Percentiles rank a stretch among this genome's conserved stretches.
phyloP scores from a whole-genome alignment of 257 asterid species.

The Lantana camara region DNA sequence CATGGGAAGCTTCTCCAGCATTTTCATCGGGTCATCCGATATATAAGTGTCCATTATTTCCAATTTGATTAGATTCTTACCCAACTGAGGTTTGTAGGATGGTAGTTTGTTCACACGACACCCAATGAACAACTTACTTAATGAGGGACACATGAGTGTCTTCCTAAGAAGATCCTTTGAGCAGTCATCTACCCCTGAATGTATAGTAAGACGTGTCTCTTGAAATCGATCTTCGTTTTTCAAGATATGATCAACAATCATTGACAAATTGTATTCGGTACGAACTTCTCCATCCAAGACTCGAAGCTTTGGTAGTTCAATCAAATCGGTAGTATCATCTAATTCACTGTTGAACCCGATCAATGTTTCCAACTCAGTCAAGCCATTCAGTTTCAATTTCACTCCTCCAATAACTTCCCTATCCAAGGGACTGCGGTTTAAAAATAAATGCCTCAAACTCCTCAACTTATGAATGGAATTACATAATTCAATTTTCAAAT shows the following conservation, averaged over 20 bases:
- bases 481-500: not conserved
- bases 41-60: not conserved
- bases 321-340: not conserved
- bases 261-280: not conserved
- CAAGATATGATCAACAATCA: not conserved
- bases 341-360: not conserved
- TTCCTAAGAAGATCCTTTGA: not conserved
- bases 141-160: not conserved
- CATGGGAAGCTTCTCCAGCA: slow-evolving; percentile 15
- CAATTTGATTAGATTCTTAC: not conserved
- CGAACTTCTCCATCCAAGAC: not conserved
- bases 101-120: slow-evolving; percentile 11
- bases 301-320: not conserved
- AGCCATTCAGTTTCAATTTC: not conserved
- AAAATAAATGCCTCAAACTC: not conserved
- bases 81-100: not conserved
- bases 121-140: not conserved
- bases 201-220: not conserved
- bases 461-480: not conserved
- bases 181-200: not conserved
- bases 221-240: not conserved
- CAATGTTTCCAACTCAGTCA: not conserved
- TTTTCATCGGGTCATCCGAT: slow-evolving; percentile 6
- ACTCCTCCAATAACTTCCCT: not conserved
- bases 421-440: no score